phyloP scores from a whole-genome alignment of 2,329 filamentous ascomycete genomes.

The Venturia oleaginea region DNA sequence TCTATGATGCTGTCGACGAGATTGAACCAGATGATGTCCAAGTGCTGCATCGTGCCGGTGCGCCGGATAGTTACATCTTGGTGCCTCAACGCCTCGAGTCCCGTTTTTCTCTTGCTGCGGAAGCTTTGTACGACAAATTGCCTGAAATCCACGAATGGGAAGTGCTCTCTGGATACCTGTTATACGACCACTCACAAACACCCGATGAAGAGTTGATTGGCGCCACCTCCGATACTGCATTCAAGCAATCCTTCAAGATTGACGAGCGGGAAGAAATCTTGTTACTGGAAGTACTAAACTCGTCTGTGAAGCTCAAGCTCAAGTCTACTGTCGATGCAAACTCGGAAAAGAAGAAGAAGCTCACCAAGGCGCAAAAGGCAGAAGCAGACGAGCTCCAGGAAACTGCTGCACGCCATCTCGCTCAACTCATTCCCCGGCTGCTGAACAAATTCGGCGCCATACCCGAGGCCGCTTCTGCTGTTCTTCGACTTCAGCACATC shows the following conservation, averaged over 20 bases:
- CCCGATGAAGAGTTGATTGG: conserved; percentile 45
- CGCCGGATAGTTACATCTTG: conserved; percentile 40
- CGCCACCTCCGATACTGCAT: conserved; percentile 50
- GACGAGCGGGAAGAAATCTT: conserved; percentile 71
- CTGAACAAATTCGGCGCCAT: conserved; percentile 91
- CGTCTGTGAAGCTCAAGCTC: conserved; percentile 68
- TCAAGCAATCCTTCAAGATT: conserved; percentile 66
- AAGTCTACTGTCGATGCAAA: conserved; percentile 55
- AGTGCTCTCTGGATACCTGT: conserved; percentile 74
- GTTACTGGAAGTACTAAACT: conserved; percentile 77
- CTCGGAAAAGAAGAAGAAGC: conserved; percentile 45
- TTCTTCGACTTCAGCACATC: conserved; percentile 76
- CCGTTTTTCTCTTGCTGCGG: conserved; percentile 74
- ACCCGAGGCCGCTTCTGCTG: conserved; percentile 74
- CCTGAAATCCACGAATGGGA: conserved; percentile 81
- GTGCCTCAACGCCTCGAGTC: conserved; percentile 63
- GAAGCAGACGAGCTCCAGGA: conserved; percentile 63
- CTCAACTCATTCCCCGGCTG: conserved; percentile 70
- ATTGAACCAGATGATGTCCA: conserved; percentile 22
- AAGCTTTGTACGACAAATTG: conserved; percentile 75
- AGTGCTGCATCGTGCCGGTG: conserved; percentile 21
- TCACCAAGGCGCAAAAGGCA: conserved; percentile 43
- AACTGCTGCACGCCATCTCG: conserved; percentile 67
- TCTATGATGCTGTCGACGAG: conserved; percentile 65
- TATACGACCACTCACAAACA: conserved; percentile 72